Evolutionary conservation across 2,329 filamentous ascomycete genomes (phyloP).

Genomic region (Phyllosticta citrichinensis): DNA sequence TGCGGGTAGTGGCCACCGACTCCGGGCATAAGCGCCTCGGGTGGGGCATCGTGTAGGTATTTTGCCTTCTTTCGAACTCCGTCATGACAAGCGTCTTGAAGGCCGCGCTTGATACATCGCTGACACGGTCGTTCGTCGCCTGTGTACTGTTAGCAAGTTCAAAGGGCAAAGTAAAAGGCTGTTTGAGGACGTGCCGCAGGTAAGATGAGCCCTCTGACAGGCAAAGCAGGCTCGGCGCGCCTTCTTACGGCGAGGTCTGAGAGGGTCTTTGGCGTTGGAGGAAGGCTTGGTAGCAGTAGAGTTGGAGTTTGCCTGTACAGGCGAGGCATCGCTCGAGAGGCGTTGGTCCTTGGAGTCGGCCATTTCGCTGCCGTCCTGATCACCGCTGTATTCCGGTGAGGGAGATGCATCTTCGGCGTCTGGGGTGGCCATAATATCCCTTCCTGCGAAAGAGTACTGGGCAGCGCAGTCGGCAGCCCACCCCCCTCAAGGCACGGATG

Average conservation of each 20-base stretch:
- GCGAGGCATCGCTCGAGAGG: conserved; percentile 26
- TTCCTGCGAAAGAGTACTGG: conserved; percentile 14
- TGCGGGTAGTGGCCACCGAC: conserved; percentile 59
- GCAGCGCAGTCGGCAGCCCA: conserved; percentile 8
- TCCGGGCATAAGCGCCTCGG: conserved; percentile 80
- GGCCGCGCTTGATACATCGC: conserved; percentile 84
- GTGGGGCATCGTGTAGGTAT: conserved; percentile 91
- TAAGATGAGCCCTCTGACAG: conserved; percentile 93
- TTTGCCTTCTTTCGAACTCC: conserved; percentile 98
- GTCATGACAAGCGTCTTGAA: conserved; percentile 87
- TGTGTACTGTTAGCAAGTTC: conserved; percentile 31
- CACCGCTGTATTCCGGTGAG: conserved; percentile 37
- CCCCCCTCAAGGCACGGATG: conserved; percentile 22
- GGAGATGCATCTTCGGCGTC: conserved; percentile 38
- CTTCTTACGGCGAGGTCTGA: conserved; percentile 87
- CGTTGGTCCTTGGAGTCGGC: conserved; percentile 31
- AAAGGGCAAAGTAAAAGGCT: background rate
- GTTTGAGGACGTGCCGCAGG: conserved; percentile 71
- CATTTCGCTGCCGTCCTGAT: conserved; percentile 34
- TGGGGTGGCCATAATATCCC: conserved; percentile 39
- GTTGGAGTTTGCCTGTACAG: conserved; percentile 18
- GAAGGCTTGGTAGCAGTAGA: conserved; percentile 23
- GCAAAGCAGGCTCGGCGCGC: conserved; percentile 91
- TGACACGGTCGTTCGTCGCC: conserved; percentile 92
- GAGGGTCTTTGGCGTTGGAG: conserved; percentile 70